Evolutionary conservation across 371 early-diverging fungal genomes (phyloP).

Genomic region (Mortierella sp.): DNA sequence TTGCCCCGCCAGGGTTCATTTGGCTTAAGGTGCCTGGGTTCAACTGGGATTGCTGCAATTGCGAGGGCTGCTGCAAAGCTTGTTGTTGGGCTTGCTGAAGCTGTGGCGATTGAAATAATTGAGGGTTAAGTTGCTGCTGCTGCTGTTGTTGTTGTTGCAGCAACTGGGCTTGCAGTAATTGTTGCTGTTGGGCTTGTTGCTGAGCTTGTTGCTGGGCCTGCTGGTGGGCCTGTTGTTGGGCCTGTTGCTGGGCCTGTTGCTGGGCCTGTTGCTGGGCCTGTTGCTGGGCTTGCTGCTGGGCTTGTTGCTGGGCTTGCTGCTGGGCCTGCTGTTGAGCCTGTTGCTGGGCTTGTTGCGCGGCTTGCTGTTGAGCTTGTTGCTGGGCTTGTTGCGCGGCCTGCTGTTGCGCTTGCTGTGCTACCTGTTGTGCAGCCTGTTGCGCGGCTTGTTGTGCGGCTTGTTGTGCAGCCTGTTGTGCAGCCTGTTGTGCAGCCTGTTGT

Average conservation of each 20-base stretch:
- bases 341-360: slow-evolving; percentile 6
- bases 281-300: slow-evolving; percentile 10
- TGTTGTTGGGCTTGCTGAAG: slow-evolving; percentile 15
- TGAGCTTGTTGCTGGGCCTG: slow-evolving; percentile 11
- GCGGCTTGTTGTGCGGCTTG: slow-evolving; percentile 3
- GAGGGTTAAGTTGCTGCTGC: slow-evolving; percentile 15
- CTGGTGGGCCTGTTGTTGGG: slow-evolving; percentile 15
- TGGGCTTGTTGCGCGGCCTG: slow-evolving; percentile 7
- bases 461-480: slow-evolving; percentile 19
- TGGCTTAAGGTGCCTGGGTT: slow-evolving; percentile 4
- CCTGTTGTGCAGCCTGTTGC: slow-evolving; percentile 15
- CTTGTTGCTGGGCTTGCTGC: slow-evolving; percentile 20
- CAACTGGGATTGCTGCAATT: slow-evolving; percentile 12
- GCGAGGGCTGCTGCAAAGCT: slow-evolving; percentile 10
- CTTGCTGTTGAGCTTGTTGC: slow-evolving; percentile 17
- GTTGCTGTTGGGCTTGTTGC: slow-evolving; percentile 16
- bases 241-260: slow-evolving; percentile 2
- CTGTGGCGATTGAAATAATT: slow-evolving; percentile 12
- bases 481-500: slow-evolving; percentile 8
- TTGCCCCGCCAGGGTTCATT: slow-evolving; percentile 11
- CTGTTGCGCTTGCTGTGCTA: slow-evolving; percentile 15
- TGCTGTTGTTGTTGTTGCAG: slow-evolving; percentile 27
- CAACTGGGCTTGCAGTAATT: slow-evolving; percentile 16
- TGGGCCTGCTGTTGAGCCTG: slow-evolving; percentile 7
- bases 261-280: slow-evolving; percentile 13